phyloP scores from a whole-genome alignment of 345 rosid species.

The Geranium brycei region DNA sequence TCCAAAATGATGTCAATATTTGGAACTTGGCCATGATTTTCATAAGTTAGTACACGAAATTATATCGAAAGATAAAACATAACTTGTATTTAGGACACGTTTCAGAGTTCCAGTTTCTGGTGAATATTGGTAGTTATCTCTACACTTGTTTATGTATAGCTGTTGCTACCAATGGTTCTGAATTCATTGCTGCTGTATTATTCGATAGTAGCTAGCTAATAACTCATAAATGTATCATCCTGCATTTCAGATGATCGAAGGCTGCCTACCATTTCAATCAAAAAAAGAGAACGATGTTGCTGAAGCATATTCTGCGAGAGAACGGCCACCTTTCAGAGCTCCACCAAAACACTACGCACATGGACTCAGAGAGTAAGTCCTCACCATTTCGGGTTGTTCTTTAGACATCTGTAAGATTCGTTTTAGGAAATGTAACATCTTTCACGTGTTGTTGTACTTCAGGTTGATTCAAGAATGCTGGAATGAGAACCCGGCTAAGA shows the following conservation, averaged over 20 bases:
- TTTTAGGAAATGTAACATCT: neutral
- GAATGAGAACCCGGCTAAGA: constrained; percentile 60
- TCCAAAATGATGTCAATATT: no score
- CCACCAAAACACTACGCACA: constrained; percentile 61
- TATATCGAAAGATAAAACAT: no score
- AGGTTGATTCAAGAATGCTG: constrained; percentile 91
- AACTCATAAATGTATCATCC: neutral
- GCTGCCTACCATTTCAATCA: constrained; percentile 53
- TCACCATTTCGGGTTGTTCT: constrained; percentile 4
- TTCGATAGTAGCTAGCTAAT: neutral
- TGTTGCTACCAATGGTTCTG: neutral
- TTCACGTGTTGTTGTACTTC: constrained; percentile 1
- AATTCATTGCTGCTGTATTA: no score
- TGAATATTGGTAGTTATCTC: no score
- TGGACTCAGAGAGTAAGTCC: constrained; percentile 67
- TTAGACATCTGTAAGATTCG: neutral
- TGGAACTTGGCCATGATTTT: no score
- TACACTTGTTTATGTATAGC: no score
- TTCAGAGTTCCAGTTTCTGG: no score
- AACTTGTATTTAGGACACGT: no score
- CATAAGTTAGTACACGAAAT: no score
- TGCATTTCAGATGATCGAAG: constrained; percentile 67
- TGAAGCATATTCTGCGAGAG: constrained; percentile 31
- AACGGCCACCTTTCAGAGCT: constrained; percentile 62
- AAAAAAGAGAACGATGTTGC: constrained; percentile 57